Evolutionary conservation across 176 grass and related monocot species (phyloP).

Genomic region (Carex littledalei): DNA sequence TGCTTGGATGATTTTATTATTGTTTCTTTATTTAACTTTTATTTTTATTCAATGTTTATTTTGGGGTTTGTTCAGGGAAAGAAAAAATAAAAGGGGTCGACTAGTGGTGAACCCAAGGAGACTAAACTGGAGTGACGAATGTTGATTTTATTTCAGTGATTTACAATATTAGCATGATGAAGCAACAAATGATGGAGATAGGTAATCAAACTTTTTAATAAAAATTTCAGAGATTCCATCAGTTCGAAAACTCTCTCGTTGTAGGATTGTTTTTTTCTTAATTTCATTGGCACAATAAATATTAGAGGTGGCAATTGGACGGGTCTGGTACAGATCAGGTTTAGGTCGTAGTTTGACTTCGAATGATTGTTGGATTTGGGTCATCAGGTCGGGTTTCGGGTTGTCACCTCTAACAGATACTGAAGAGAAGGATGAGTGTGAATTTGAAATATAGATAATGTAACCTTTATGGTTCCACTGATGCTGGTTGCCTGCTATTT

Average conservation of each 20-base stretch:
- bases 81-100: neutral
- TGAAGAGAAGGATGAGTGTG: neutral
- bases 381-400: too few species aligned
- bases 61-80: conserved; percentile 29
- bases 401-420: too few species aligned
- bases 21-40: neutral
- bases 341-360: too few species aligned
- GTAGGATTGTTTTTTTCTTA: neutral
- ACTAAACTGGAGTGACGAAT: too few species aligned
- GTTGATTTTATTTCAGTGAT: too few species aligned
- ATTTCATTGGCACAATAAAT: neutral
- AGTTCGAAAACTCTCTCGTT: neutral
- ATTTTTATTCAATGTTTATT: conserved; percentile 20
- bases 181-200: conserved; percentile 99
- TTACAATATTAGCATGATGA: conserved; percentile 67
- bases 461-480: too few species aligned
- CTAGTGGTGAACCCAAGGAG: too few species aligned
- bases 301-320: too few species aligned
- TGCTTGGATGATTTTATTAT: neutral
- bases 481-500: too few species aligned
- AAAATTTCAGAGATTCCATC: neutral
- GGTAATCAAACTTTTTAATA: conserved; percentile 34
- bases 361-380: too few species aligned
- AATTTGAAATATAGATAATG: neutral
- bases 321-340: too few species aligned